A percentile compares a stretch with the other conserved stretches of the same genome.
phyloP scores from a whole-genome alignment of 2,329 filamentous ascomycete species.

The Aspergillus pseudoglaucus region DNA sequence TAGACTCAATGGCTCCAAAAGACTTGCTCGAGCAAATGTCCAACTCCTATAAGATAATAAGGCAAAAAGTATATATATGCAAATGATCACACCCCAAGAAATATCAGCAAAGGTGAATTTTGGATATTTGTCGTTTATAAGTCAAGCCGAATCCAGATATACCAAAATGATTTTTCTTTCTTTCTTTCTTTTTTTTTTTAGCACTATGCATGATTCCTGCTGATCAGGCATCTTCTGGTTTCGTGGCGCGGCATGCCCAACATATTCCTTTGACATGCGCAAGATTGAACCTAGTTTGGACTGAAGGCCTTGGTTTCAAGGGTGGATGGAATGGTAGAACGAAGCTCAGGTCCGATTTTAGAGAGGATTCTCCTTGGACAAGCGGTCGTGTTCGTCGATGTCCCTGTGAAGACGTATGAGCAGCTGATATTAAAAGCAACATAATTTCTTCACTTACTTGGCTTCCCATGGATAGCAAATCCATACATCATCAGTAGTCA shows the following conservation, averaged over 20 bases:
- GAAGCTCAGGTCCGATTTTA: slow-evolving; percentile 10
- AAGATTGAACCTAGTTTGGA: neutral
- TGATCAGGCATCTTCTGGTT: neutral
- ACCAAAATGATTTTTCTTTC: too few species aligned
- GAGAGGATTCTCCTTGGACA: slow-evolving; percentile 49
- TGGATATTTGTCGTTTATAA: neutral
- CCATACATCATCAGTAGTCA: slow-evolving; percentile 90
- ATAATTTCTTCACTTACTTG: slow-evolving; percentile 43
- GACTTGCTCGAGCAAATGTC: neutral
- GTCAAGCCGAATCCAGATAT: too few species aligned
- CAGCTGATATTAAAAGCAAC: neutral
- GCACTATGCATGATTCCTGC: too few species aligned
- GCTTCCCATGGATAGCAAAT: slow-evolving; percentile 99
- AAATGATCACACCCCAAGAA: neutral
- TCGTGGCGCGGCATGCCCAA: neutral
- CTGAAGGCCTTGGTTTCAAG: neutral
- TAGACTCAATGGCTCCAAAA: neutral
- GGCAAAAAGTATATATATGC: neutral
- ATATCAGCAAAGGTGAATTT: neutral
- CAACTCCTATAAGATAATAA: neutral
- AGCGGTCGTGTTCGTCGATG: slow-evolving; percentile 82
- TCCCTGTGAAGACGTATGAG: slow-evolving; percentile 46
- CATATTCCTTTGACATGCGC: neutral
- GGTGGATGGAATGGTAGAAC: neutral
- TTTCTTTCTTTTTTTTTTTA: too few species aligned